Evolutionary conservation across 225 moss, liverwort and hornwort species (phyloP).

Genomic region (Physcomitrium patens): DNA sequence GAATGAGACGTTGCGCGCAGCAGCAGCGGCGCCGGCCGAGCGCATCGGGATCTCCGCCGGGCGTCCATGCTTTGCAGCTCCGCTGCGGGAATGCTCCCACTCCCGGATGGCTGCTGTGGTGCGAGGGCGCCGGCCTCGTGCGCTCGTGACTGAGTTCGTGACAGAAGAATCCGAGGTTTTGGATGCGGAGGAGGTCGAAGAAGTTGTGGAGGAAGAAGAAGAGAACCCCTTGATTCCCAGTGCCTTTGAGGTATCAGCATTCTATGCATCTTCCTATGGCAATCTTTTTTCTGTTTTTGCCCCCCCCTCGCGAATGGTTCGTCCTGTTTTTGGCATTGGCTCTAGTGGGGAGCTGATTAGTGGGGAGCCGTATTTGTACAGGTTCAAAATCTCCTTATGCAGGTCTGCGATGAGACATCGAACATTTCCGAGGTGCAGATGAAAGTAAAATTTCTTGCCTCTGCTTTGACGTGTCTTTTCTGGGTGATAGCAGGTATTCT

Average conservation of each 20-base stretch:
- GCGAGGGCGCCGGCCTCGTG: constrained; percentile 24
- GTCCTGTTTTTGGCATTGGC: neutral
- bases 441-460: constrained; percentile 36
- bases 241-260: constrained; percentile 48
- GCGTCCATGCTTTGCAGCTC: constrained; percentile 16
- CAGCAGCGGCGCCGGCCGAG: constrained; percentile 24
- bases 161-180: constrained; percentile 45
- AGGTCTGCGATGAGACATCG: constrained; percentile 65
- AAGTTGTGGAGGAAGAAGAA: constrained; percentile 26
- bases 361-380: constrained; percentile 10
- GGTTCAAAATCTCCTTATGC: constrained; percentile 67
- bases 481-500: neutral
- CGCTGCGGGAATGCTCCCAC: constrained; percentile 21
- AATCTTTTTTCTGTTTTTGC: neutral
- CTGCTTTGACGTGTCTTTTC: neutral
- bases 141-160: constrained; percentile 42
- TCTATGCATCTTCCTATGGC: neutral
- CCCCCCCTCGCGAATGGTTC: no score
- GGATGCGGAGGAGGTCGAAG: constrained; percentile 24
- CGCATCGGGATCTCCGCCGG: constrained; percentile 31
- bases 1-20: neutral
- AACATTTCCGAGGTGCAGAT: constrained; percentile 66
- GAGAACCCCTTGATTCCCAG: constrained; percentile 45
- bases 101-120: neutral
- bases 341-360: neutral